phyloP scores from a whole-genome alignment of 805 yeast species.

The Candida gorgasii region DNA sequence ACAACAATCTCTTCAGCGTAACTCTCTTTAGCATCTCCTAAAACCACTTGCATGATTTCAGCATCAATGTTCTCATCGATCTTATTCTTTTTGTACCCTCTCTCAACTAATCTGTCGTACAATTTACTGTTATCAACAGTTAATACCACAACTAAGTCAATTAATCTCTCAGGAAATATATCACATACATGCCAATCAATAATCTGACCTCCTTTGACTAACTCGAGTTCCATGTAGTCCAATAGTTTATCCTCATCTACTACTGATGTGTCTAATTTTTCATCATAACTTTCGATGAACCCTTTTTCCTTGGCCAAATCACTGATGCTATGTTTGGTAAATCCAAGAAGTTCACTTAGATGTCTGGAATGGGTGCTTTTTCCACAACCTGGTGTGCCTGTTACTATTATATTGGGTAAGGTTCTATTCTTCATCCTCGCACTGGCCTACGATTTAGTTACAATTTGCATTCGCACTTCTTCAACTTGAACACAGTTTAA shows the following conservation, averaged over 20 bases:
- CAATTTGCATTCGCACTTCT: constrained; percentile 11
- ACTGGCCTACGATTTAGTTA: too few relatives aligned
- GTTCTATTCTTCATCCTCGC: constrained; percentile 25
- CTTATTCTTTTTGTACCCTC: constrained; percentile 80
- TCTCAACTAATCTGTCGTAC: constrained; percentile 69
- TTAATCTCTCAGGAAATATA: constrained; percentile 86
- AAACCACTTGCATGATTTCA: constrained; percentile 92
- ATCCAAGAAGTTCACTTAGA: constrained; percentile 13
- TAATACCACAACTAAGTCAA: constrained; percentile 89
- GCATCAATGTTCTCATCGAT: constrained; percentile 92
- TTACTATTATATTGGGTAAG: constrained; percentile 77
- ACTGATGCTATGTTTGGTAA: constrained; percentile 64
- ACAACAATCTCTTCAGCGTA: constrained; percentile 82
- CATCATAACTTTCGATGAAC: constrained; percentile 83
- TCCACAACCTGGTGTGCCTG: constrained; percentile 96
- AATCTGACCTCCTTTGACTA: constrained; percentile 83
- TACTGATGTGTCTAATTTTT: constrained; percentile 77
- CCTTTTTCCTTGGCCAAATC: constrained; percentile 77
- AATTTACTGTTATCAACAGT: constrained; percentile 72
- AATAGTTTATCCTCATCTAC: constrained; percentile 90
- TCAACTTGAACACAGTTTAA: too few relatives aligned
- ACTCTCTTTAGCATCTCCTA: constrained; percentile 82
- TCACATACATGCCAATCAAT: constrained; percentile 99
- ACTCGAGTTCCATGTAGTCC: constrained; percentile 75
- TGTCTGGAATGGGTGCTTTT: constrained; percentile 71